These are phyloP conservation scores for Tympanopsis confertula DNA, from an alignment of 2,329 filamentous ascomycete species.

Conservation along the genomic window DNA sequence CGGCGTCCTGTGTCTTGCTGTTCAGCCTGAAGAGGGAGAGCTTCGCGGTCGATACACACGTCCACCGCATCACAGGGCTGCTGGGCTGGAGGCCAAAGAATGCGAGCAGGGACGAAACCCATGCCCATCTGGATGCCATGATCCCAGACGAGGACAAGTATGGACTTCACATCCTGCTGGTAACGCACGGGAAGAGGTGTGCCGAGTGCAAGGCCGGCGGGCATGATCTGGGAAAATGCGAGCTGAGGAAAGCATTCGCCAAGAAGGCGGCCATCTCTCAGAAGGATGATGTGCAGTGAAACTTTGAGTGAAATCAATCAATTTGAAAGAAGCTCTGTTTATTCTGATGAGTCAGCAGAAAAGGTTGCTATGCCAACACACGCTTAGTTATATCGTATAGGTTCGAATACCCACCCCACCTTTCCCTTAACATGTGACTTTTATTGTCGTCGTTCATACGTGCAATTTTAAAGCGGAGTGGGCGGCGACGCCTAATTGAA, in stretches of 20 bases:
- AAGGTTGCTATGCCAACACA: too few relatives aligned
- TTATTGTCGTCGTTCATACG: too few relatives aligned
- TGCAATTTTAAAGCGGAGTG: too few relatives aligned
- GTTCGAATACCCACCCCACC: too few relatives aligned
- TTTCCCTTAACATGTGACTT: too few relatives aligned
- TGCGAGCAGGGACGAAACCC: conserved; percentile 29
- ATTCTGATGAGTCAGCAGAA: too few relatives aligned
- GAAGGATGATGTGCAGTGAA: conserved; percentile 23
- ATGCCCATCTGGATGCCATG: conserved; percentile 34
- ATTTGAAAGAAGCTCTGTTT: too few relatives aligned
- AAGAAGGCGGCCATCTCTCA: conserved; percentile 19
- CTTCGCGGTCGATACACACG: conserved; percentile 42
- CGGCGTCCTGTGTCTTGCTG: conserved; percentile 37
- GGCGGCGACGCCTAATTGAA: too few relatives aligned
- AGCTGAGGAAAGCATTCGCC: conserved; percentile 25
- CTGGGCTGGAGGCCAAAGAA: conserved; percentile 33
- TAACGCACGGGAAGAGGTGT: conserved; percentile 33
- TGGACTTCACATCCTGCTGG: conserved; percentile 33
- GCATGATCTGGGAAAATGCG: conserved; percentile 23
- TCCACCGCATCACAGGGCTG: conserved; percentile 33
- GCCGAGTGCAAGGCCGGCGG: conserved; percentile 31
- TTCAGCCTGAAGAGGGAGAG: conserved; percentile 34
- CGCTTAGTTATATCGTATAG: too few relatives aligned
- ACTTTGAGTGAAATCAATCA: conserved; percentile 18
- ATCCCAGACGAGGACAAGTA: conserved; percentile 37